Evolutionary conservation across 2,329 filamentous ascomycete genomes (phyloP), one percentile per base, ranked within the genome.

Genomic region (Aureobasidium melanogenum): DNA sequence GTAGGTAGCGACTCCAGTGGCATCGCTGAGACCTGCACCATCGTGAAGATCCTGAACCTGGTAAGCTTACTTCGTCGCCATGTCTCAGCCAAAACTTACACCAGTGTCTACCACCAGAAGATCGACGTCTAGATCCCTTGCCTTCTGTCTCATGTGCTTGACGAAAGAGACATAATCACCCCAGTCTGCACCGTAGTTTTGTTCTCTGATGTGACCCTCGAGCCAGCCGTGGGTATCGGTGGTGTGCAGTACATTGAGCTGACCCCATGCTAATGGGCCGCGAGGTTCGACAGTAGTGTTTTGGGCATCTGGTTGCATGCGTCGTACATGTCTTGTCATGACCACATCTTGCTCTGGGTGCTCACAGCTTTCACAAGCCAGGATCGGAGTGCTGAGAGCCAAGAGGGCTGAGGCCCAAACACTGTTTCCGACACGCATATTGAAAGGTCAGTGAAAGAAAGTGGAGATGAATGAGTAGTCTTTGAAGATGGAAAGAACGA

Each of bases 221-320:
- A 65, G 57, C 63, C 63, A 59, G 19, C 52, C 82, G 67, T 85
- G 82, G 0, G 82, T 84, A 64, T 86, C 83, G 2, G 82, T 84
- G 1, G 82, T 86, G 65, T 85, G 84, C 26, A 86, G 76, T 73
- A 96, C 83, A 66, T 86, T 86, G 66, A 86, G 71, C 69, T 86
- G 81, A 2, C 84, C 84, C 84, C 84, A 86, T 75, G 83, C 80
- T 8, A 85, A 73, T 22, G 71, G 75, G 17, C 65, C 70, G 43
- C 67, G 71, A 3, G 75, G 75, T 12, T 66, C 64, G 5, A 70
- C 68, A 2, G 72, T 72, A 0, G 76, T 71, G 55, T 74, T 74
- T 59, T 71, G 71, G 15, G 76, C 73, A 60, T 76, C 76, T 8
- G 76, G 76, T 63, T 78, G 76, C 75, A 77, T 77, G 6, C 76